Conservation (phyloP, 345 rosid species). For the Mangifera indica region DNA sequence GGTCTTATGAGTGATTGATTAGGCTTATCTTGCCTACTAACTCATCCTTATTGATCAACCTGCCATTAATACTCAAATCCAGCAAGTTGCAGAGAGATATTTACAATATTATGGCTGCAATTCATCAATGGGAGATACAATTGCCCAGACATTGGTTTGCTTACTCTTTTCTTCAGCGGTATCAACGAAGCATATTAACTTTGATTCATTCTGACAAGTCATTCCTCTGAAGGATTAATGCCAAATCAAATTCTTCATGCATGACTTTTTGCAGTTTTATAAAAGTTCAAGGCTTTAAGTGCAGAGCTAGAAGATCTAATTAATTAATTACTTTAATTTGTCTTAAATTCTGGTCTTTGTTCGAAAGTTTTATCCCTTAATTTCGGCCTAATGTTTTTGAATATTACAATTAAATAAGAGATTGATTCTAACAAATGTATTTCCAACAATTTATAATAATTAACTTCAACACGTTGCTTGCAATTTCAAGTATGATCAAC, state of each 20-base stretch:
- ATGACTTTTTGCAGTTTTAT: not conserved
- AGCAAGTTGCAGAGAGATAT: not conserved
- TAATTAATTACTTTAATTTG: too few relatives aligned
- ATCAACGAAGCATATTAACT: not conserved
- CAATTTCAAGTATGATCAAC: not conserved
- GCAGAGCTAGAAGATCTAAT: too few relatives aligned
- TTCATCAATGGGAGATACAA: too few relatives aligned
- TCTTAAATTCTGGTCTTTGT: not conserved
- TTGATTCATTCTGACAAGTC: not conserved
- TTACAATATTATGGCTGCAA: not conserved
- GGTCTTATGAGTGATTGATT: not conserved
- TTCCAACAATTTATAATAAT: not conserved
- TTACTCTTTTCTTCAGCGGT: not conserved
- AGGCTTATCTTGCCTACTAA: not conserved
- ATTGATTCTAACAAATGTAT: not conserved
- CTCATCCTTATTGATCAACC: not conserved
- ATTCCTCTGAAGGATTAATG: not conserved
- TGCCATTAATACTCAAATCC: not conserved
- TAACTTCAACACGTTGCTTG: not conserved
- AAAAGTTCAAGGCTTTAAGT: too few relatives aligned
- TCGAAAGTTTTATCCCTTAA: not conserved
- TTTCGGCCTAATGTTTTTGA: too few relatives aligned
- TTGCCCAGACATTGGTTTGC: not conserved
- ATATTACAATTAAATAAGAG: not conserved
- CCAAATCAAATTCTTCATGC: not conserved